Percentiles rank a stretch among this genome's conserved stretches.
phyloP scores from a whole-genome alignment of 345 rosid species.

The Mallotus nudiflorus region DNA sequence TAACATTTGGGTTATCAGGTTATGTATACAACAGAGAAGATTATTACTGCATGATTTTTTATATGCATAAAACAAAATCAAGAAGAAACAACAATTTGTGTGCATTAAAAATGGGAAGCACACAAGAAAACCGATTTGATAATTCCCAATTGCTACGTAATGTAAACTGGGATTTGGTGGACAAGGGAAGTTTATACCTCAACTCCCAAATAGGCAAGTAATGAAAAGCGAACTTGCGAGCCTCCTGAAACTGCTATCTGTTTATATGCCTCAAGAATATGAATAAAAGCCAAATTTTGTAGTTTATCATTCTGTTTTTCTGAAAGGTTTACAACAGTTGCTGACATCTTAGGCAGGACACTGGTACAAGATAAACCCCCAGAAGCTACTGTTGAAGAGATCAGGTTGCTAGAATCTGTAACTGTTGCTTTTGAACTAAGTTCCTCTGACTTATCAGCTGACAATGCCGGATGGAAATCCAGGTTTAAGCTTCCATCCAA shows the following conservation, averaged over 20 bases:
- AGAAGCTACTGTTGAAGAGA: slow-evolving; percentile 64
- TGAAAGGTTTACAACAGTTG: slow-evolving; percentile 75
- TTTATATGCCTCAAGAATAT: slow-evolving; percentile 79
- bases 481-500: slow-evolving; percentile 44
- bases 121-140: no score
- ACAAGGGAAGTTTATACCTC: slow-evolving; percentile 50
- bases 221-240: slow-evolving; percentile 71
- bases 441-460: slow-evolving; percentile 82
- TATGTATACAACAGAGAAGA: background rate
- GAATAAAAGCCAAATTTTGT: slow-evolving; percentile 65
- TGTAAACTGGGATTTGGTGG: background rate
- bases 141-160: slow-evolving; percentile 2
- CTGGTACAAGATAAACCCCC: slow-evolving; percentile 44
- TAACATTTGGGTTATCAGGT: background rate
- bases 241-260: slow-evolving; percentile 80
- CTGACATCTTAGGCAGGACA: slow-evolving; percentile 83
- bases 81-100: background rate
- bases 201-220: slow-evolving; percentile 79
- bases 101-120: background rate
- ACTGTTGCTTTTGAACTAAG: slow-evolving; percentile 66
- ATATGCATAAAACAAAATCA: background rate
- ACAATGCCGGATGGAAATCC: slow-evolving; percentile 59
- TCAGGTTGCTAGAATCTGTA: slow-evolving; percentile 45
- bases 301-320: slow-evolving; percentile 80
- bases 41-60: background rate